phyloP scores from a whole-genome alignment of 768 basidiomycete species.

The Pleurotus tuber-regium region DNA sequence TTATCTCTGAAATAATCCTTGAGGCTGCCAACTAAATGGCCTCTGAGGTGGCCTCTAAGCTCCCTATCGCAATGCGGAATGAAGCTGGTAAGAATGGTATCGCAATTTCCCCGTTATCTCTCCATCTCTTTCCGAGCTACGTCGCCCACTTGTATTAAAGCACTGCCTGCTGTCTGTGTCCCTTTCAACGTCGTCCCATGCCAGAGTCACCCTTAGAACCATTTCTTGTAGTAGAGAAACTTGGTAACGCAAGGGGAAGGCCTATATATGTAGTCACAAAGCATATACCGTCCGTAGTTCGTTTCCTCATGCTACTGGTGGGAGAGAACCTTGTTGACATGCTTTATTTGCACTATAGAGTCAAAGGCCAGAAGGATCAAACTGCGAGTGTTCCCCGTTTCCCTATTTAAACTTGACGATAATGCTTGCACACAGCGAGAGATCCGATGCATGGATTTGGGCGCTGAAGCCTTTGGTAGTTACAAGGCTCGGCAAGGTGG shows the following conservation, averaged over 20 bases:
- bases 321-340: no score
- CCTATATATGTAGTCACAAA: slow-evolving; percentile 10
- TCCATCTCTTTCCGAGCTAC: slow-evolving; percentile 9
- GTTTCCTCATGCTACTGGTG: no score
- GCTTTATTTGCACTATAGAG: no score
- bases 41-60: background rate
- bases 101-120: slow-evolving; percentile 10
- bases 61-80: background rate
- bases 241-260: slow-evolving; percentile 5
- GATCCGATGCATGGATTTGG: slow-evolving; percentile 11
- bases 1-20: slow-evolving; percentile 8
- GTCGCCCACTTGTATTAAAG: slow-evolving; percentile 6
- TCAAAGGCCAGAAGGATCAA: slow-evolving; percentile 3
- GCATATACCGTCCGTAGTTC: slow-evolving; percentile 6
- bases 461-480: slow-evolving; percentile 6
- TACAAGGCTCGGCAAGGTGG: slow-evolving; percentile 10
- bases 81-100: background rate
- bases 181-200: slow-evolving; percentile 6
- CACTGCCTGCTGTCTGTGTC: background rate
- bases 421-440: background rate
- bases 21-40: background rate
- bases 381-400: background rate
- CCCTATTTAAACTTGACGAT: background rate
- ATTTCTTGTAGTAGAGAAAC: slow-evolving; percentile 9
- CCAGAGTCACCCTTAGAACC: slow-evolving; percentile 8